Conservation (phyloP, 2,329 filamentous ascomycete species). For the Cadophora malorum region DNA sequence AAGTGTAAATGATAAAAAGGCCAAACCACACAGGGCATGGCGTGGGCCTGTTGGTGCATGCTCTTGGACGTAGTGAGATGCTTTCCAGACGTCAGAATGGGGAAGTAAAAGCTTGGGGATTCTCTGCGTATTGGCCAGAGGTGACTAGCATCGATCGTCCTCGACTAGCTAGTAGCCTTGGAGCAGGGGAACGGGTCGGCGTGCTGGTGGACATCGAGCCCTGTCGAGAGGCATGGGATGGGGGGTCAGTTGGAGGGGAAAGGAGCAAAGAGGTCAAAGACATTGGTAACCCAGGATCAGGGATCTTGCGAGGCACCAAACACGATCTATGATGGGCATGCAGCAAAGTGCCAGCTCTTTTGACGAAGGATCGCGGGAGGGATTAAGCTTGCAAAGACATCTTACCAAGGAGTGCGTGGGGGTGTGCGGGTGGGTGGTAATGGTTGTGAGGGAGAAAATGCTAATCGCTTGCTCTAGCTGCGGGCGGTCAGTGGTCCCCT, state of each 20-base stretch:
- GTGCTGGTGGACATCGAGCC: not conserved
- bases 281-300: slow-evolving; percentile 34
- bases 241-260: not conserved
- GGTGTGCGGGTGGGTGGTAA: slow-evolving; percentile 12
- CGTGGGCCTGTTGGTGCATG: slow-evolving; percentile 31
- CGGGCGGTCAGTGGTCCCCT: not conserved
- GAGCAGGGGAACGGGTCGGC: slow-evolving; percentile 8
- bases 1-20: slow-evolving; percentile 36
- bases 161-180: slow-evolving; percentile 25
- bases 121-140: slow-evolving; percentile 35
- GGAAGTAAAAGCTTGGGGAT: slow-evolving; percentile 26
- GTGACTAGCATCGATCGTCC: slow-evolving; percentile 35
- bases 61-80: slow-evolving; percentile 33
- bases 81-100: slow-evolving; percentile 37
- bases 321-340: slow-evolving; percentile 36
- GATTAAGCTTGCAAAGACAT: slow-evolving; percentile 23
- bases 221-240: not conserved
- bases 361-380: slow-evolving; percentile 28
- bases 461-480: slow-evolving; percentile 3
- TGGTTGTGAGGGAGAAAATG: slow-evolving; percentile 1
- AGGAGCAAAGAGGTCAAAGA: slow-evolving; percentile 36
- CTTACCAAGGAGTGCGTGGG: slow-evolving; percentile 18
- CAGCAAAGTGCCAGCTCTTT: slow-evolving; percentile 13
- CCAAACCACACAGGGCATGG: slow-evolving; percentile 34
- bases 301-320: slow-evolving; percentile 43